Base-by-base conservation (phyloP, 1,139 yeast species). In the Pichia sp. region DNA sequence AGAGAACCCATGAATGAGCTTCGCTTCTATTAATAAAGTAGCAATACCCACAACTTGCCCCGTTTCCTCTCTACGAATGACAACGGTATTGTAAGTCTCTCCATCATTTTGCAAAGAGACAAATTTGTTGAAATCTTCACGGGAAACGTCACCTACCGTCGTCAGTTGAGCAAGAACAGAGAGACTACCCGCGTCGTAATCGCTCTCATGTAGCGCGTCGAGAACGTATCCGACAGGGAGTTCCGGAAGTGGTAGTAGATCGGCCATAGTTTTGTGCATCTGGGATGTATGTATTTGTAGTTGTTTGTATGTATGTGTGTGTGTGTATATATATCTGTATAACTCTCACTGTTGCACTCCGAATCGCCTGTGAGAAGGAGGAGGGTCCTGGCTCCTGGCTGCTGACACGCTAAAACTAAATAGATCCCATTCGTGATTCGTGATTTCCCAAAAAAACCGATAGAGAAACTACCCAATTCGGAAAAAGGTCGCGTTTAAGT, bases 1-100 rank as follows among this genome's bases (percentile, higher is more conserved):
- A 0, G 95, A 94, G 57, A 93, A 78, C 33, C 66, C 74, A 56
- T 88, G 97, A 34, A 81, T 77, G 41, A 77, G 49, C 51, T 82
- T 82, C 35, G 62, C 63, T 51, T 82, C 93, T 14, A 82, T 58
- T 5, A 81, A 59, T 6, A 66, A 50, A 58, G 75, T 51, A 27
- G 68, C 76, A 0, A 70, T 63, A 1, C 72, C 76, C 1, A 68
- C 73, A 14, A 71, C 61, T 15, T 43, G 43, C 3, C 53, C 56
- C 2, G 25, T 23, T 13, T 18, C 15, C 22, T 47, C 30, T 11
- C 16, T 25, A 1, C 51, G 53, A 37, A 78, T 68, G 9, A 72
- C 87, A 32, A 68, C 63, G 1, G 81, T 80, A 14, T 14, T 25
- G 42, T 71, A 69, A 58, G 77, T 81, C 7, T 65, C 62, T 9